A percentile compares a stretch with the other conserved stretches of the same genome.
Evolutionary conservation across 1,284 basidiomycete genomes (phyloP).

Genomic region (Tilletia horrida): DNA sequence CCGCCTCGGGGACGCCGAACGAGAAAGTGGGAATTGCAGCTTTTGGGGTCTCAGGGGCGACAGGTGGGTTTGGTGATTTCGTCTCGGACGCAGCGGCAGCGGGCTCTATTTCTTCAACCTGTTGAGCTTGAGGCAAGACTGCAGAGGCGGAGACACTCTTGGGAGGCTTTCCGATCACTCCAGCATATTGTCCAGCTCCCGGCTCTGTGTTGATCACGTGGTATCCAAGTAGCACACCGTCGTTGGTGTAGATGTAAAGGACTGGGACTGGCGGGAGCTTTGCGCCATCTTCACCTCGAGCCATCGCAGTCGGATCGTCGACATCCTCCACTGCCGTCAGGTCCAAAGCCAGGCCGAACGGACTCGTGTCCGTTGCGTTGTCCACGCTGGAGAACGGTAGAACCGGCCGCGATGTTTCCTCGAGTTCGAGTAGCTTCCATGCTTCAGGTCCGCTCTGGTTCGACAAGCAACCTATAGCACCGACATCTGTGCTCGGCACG

Average conservation of each 20-base stretch:
- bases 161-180: conserved; percentile 44
- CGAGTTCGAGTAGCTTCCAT: conserved; percentile 71
- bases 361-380: conserved; percentile 69
- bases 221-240: conserved; percentile 76
- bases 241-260: conserved; percentile 72
- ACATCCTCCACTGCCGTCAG: conserved; percentile 63
- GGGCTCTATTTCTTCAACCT: too few species aligned
- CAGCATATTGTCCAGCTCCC: conserved; percentile 55
- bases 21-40: too few species aligned
- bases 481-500: conserved; percentile 71
- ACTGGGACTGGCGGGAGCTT: conserved; percentile 62
- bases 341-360: conserved; percentile 69
- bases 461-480: conserved; percentile 62
- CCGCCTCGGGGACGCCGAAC: too few species aligned
- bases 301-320: conserved; percentile 62
- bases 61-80: too few species aligned
- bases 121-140: too few species aligned
- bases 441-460: conserved; percentile 54
- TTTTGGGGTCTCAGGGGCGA: too few species aligned
- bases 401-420: conserved; percentile 68
- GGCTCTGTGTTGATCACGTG: conserved; percentile 64
- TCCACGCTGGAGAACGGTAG: conserved; percentile 66
- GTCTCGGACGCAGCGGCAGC: too few species aligned
- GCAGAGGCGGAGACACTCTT: too few species aligned
- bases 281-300: conserved; percentile 56